Conservation (phyloP, 371 early-diverging fungal genomes). For the Mortierella polycephala region DNA sequence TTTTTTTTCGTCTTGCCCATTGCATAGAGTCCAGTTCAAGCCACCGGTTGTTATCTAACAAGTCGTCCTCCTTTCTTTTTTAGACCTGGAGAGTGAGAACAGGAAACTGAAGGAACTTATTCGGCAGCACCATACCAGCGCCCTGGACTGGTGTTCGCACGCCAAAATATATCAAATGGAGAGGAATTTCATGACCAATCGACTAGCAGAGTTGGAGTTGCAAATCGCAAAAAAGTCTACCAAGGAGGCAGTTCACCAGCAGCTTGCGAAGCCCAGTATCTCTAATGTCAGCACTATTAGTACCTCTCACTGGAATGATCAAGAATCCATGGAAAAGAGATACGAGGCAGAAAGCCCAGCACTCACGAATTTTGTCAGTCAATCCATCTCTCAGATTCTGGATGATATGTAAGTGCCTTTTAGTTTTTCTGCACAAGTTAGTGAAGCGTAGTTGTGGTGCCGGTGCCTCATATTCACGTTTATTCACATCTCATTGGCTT, state of each 20-base stretch:
- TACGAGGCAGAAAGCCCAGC: not conserved
- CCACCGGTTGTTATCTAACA: not conserved
- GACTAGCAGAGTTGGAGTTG: constrained; percentile 33
- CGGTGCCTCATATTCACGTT: not conserved
- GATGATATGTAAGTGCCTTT: constrained; percentile 27
- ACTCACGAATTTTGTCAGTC: constrained; percentile 17
- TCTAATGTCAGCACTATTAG: not conserved
- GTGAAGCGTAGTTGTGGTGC: too few species aligned
- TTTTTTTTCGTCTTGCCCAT: not conserved
- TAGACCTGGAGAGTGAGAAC: constrained; percentile 32
- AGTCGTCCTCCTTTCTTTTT: not conserved
- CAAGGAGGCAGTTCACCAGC: not conserved
- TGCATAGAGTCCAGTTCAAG: too few species aligned
- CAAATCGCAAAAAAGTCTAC: constrained; percentile 8
- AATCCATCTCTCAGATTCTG: constrained; percentile 30
- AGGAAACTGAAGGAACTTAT: constrained; percentile 5
- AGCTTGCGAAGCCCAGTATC: too few species aligned
- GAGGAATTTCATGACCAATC: constrained; percentile 26
- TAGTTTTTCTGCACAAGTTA: not conserved
- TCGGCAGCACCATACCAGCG: constrained; percentile 14
- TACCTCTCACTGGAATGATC: not conserved
- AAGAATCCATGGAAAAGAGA: not conserved
- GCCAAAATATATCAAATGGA: constrained; percentile 41
- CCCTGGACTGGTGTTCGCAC: constrained; percentile 29
- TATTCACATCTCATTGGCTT: not conserved